Evolutionary conservation across 208 protist genomes (phyloP).

Genomic region (Borovskyia barvae): DNA sequence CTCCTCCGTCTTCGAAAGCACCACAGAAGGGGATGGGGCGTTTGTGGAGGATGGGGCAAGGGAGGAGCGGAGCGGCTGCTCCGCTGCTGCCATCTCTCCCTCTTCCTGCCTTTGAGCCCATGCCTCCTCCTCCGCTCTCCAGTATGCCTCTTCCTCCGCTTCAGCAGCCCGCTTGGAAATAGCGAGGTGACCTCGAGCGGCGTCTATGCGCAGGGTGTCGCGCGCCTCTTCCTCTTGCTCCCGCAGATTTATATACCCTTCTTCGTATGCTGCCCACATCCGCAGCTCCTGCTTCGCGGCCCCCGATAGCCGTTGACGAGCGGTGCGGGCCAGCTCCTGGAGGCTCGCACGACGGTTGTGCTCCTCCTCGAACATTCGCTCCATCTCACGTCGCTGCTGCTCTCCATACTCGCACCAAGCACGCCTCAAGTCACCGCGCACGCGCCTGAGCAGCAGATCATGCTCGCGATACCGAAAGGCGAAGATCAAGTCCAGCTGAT

Average conservation of each 20-base stretch:
- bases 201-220: constrained; percentile 13
- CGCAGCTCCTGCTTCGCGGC: constrained; percentile 1
- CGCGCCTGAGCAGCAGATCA: constrained; percentile 7
- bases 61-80: not conserved
- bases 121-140: constrained; percentile 33
- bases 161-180: constrained; percentile 15
- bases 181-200: constrained; percentile 20
- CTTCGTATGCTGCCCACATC: constrained; percentile 6
- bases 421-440: constrained; percentile 7
- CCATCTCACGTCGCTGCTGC: constrained; percentile 18
- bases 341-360: constrained; percentile 39
- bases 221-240: constrained; percentile 17
- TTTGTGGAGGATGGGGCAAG: not conserved
- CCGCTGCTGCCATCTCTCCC: not conserved
- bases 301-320: not conserved
- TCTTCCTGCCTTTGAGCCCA: constrained; percentile 20
- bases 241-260: constrained; percentile 9
- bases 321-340: constrained; percentile 26
- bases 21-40: not conserved
- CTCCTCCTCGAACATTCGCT: constrained; percentile 37
- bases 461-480: constrained; percentile 23
- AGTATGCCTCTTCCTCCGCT: constrained; percentile 34
- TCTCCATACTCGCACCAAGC: constrained; percentile 24
- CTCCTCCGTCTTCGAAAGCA: not conserved
- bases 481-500: constrained; percentile 57